Base-by-base conservation (phyloP, 73 alveolate genomes). In the Paramecium sonneborni region DNA sequence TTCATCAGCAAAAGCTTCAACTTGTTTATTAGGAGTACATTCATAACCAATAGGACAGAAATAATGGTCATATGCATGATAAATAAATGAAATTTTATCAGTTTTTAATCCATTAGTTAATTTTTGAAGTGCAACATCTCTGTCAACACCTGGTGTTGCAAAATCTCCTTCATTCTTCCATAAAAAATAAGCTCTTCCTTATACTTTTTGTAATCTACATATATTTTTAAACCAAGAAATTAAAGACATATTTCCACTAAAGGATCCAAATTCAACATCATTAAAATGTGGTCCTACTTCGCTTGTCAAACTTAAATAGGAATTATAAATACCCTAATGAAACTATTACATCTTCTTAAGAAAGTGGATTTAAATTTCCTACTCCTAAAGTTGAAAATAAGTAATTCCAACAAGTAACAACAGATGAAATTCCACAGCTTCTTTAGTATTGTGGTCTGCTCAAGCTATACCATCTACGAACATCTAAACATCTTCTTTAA, bases 21-120 rank as follows among this genome's bases (percentile, higher is more conserved):
- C 58, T 11, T 97, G 94, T 58, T 86, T 44, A 85, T 85, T 82
- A 35, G 99, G 97, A 18, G 97, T 93, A 18, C 85, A 44, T 76
- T 96, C 99, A 85, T 43, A 96, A 3, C 99, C 99, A 32, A 96
- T 94, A 6, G 98, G 98, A 86, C 98, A 96, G 94, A 96, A 92
- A 85, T 96, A 96, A 69, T 96, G 99, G 74, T 96, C 95, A 90
- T 92, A 95, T 23, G 98, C 96, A 93, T 96, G 99, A 58, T 96
- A 96, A 41, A 96, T 96, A 37, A 76, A 96, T 26, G 97, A 94
- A 35, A 85, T 57, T 41, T 86, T 79, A 39, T 84, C 88, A 21
- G 90, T 30, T 82, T 92, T 79, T 67, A 96, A 57, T 11, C 98
- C 98, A 37, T 68, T 6, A 1, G 32, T 52, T 44, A 95, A 85